These are phyloP conservation scores for Cicer yamashitae DNA, from an alignment of 306 rosid genomes.

Conservation along the genomic window DNA sequence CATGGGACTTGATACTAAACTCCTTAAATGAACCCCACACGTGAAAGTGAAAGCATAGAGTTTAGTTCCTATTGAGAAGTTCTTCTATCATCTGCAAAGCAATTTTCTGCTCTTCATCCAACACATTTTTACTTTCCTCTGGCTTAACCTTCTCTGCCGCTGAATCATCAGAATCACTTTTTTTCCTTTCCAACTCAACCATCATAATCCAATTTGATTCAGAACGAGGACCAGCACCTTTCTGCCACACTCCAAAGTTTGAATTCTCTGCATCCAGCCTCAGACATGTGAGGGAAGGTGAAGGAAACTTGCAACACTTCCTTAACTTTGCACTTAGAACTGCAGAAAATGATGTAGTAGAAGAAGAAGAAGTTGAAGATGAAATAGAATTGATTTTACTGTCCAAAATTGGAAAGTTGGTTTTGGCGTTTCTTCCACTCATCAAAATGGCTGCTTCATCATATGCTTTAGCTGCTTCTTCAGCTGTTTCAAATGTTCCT, in stretches of 20 bases:
- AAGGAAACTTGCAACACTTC: constrained; percentile 71
- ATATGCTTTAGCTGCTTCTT: constrained; percentile 88
- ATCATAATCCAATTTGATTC: constrained; percentile 87
- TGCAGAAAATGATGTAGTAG: constrained; percentile 54
- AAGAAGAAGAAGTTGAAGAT: not conserved
- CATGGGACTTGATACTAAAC: constrained; percentile 26
- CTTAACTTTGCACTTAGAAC: constrained; percentile 70
- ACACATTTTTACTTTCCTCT: constrained; percentile 42
- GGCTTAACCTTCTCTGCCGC: constrained; percentile 33
- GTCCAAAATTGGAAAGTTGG: constrained; percentile 68
- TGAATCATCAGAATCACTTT: constrained; percentile 17
- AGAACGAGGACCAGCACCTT: constrained; percentile 62
- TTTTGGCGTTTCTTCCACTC: constrained; percentile 86
- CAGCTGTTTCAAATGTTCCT: constrained; percentile 88
- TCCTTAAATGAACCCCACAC: constrained; percentile 37
- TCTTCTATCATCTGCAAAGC: constrained; percentile 94
- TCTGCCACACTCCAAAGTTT: constrained; percentile 87
- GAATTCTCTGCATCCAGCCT: constrained; percentile 82
- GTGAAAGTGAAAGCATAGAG: constrained; percentile 32
- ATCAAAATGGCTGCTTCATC: constrained; percentile 89
- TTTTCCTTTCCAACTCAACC: constrained; percentile 63
- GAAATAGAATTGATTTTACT: constrained; percentile 26
- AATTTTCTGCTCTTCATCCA: constrained; percentile 66
- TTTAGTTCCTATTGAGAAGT: constrained; percentile 63
- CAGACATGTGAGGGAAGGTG: constrained; percentile 81